Percentiles rank a stretch among this genome's conserved stretches.
Evolutionary conservation across 2,329 filamentous ascomycete genomes (phyloP).

Genomic region (Purpureocillium takamizusanense): DNA sequence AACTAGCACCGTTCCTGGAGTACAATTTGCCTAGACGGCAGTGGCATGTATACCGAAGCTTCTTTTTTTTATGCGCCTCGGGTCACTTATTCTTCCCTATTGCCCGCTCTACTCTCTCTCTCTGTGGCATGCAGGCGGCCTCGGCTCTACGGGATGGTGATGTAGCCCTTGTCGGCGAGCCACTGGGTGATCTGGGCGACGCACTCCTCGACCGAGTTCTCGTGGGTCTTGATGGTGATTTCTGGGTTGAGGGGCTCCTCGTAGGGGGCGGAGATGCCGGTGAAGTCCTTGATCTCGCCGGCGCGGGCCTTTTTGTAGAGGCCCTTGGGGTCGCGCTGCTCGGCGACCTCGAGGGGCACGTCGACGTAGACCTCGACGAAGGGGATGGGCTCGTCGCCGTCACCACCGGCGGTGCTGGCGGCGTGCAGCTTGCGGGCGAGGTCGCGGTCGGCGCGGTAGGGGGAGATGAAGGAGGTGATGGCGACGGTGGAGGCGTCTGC

Average conservation of each 20-base stretch:
- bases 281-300: slow-evolving; percentile 95
- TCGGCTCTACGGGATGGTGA: slow-evolving; percentile 15
- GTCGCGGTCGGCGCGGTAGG: slow-evolving; percentile 79
- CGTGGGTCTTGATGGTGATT: slow-evolving; percentile 75
- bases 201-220: slow-evolving; percentile 79
- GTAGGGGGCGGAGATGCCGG: slow-evolving; percentile 89
- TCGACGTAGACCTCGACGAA: slow-evolving; percentile 95
- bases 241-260: slow-evolving; percentile 81
- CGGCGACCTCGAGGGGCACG: slow-evolving; percentile 81
- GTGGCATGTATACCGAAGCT: too few species aligned
- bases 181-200: slow-evolving; percentile 79
- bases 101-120: too few species aligned
- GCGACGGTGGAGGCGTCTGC: slow-evolving; percentile 82
- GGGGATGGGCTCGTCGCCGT: slow-evolving; percentile 60
- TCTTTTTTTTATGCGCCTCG: too few species aligned
- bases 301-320: slow-evolving; percentile 94
- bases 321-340: slow-evolving; percentile 94
- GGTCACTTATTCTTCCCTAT: too few species aligned
- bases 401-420: slow-evolving; percentile 31
- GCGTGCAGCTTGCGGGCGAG: slow-evolving; percentile 74
- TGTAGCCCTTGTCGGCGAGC: slow-evolving; percentile 56
- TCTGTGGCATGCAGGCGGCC: too few species aligned
- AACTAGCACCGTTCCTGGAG: too few species aligned
- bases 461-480: slow-evolving; percentile 94
- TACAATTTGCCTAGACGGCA: too few species aligned